Percentiles rank a stretch among this genome's conserved stretches.
These are phyloP conservation scores for Phascolomyces articulosus DNA, from an alignment of 371 early-diverging fungal genomes.

Conservation along the genomic window DNA sequence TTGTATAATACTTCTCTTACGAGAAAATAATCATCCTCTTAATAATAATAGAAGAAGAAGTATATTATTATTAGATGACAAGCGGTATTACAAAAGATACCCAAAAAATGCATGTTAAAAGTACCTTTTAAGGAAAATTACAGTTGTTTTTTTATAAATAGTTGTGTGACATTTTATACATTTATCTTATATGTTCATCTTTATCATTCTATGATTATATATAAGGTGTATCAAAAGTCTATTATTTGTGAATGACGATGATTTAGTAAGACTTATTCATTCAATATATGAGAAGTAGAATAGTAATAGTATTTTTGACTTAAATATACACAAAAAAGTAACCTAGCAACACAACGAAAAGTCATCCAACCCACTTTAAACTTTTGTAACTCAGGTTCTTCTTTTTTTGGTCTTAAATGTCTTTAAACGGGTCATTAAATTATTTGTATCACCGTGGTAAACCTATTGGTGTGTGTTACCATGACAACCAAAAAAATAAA, in stretches of 20 bases:
- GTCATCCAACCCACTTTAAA: no score
- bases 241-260: no score
- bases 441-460: no score
- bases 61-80: neutral
- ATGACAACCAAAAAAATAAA: no score
- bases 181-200: no score
- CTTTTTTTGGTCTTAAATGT: constrained; percentile 4
- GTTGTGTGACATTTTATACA: neutral
- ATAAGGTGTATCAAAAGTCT: no score
- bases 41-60: neutral
- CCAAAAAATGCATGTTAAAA: constrained; percentile 5
- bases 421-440: neutral
- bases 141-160: neutral
- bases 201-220: no score
- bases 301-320: neutral
- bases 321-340: neutral
- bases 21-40: no score
- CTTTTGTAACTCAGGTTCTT: neutral
- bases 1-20: neutral
- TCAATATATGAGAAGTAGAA: no score
- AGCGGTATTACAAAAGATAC: neutral
- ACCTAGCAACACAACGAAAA: neutral
- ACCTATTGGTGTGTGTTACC: no score
- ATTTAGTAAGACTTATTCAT: no score
- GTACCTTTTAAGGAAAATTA: neutral